A percentile compares a stretch with the other conserved stretches of the same genome.
Evolutionary conservation across 768 basidiomycete species (phyloP).

Genomic region (Lactarius sp.): DNA sequence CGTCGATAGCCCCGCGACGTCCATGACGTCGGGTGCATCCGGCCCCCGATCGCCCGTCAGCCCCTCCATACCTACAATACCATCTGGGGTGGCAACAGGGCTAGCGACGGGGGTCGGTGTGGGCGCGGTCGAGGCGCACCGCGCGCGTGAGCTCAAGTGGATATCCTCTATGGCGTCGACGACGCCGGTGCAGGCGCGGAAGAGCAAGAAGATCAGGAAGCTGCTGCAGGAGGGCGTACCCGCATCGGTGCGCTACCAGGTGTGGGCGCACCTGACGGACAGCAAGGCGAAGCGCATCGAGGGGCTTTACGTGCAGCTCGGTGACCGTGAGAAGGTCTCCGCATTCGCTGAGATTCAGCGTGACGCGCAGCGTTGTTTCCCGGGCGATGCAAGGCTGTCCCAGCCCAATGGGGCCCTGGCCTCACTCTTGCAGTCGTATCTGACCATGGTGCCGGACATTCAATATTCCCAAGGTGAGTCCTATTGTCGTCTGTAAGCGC

Average conservation of each 20-base stretch:
- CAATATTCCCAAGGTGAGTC: slow-evolving; percentile 57
- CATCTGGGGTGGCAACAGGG: not conserved
- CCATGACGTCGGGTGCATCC: slow-evolving; percentile 29
- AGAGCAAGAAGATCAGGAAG: slow-evolving; percentile 75
- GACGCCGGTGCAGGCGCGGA: slow-evolving; percentile 58
- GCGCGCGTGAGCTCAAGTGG: slow-evolving; percentile 75
- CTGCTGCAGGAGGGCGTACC: slow-evolving; percentile 74
- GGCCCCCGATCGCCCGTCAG: slow-evolving; percentile 22
- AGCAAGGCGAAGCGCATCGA: slow-evolving; percentile 66
- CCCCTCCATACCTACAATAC: slow-evolving; percentile 6
- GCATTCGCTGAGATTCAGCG: slow-evolving; percentile 51
- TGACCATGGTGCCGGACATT: slow-evolving; percentile 83
- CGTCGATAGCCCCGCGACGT: slow-evolving; percentile 32
- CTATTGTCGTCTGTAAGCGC: not conserved
- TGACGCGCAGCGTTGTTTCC: slow-evolving; percentile 52
- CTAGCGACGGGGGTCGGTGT: not conserved
- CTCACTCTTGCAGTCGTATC: slow-evolving; percentile 58
- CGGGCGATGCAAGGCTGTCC: slow-evolving; percentile 54
- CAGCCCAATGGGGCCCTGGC: slow-evolving; percentile 52
- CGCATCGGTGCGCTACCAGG: slow-evolving; percentile 75
- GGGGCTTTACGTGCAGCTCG: slow-evolving; percentile 61
- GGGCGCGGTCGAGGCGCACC: slow-evolving; percentile 48
- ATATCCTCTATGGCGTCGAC: slow-evolving; percentile 54
- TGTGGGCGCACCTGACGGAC: slow-evolving; percentile 79
- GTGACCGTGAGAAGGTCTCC: slow-evolving; percentile 48